Base-by-base conservation (phyloP, 352 stramenopile species). In the Pythium guiyangense region DNA sequence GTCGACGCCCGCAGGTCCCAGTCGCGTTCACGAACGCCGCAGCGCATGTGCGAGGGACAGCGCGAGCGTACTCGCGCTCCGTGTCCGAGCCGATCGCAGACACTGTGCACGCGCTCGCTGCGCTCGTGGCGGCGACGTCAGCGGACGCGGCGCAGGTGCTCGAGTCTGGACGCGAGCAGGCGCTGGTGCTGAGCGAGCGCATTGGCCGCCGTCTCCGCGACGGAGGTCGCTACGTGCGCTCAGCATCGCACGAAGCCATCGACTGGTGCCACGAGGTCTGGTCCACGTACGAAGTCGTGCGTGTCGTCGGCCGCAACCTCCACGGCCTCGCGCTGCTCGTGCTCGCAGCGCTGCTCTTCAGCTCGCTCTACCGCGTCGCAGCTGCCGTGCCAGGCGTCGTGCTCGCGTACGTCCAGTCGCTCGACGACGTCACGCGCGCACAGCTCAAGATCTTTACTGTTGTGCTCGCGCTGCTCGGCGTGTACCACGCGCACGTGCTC, bases 361-460 rank as follows among this genome's bases (percentile, higher is more conserved):
- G 62, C 11, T 57, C 60, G 2, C 12, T 80, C 31, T 84, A 84
- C 52, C 46, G 55, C 6, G 29, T 70, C 15, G 51, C 60, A 0
- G 63, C 57, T 20, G 63, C 64, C 1, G 39, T 77, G 0, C 73
- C 73, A 1, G 54, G 60, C 35, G 57, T 73, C 26, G 48, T 73
- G 12, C 57, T 62, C 29, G 37, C 60, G 26, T 64, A 69, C 35
- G 70, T 64, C 37, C 46, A 39, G 9, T 74, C 62, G 25, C 61
- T 78, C 29, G 73, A 80, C 55, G 73, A 76, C 27, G 51, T 78
- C 44, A 72, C 71, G 43, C 65, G 69, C 44, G 71, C 69, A 12
- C 68, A 80, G 60, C 55, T 79, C 61, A 78, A 78, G 57, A 66
- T 76, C 40, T 59, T 70, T 25, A 39, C 49, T 0, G 58, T 62